Base-by-base conservation (phyloP, 192 early-diverging fungal genomes). In the Dissophora globulifera region DNA sequence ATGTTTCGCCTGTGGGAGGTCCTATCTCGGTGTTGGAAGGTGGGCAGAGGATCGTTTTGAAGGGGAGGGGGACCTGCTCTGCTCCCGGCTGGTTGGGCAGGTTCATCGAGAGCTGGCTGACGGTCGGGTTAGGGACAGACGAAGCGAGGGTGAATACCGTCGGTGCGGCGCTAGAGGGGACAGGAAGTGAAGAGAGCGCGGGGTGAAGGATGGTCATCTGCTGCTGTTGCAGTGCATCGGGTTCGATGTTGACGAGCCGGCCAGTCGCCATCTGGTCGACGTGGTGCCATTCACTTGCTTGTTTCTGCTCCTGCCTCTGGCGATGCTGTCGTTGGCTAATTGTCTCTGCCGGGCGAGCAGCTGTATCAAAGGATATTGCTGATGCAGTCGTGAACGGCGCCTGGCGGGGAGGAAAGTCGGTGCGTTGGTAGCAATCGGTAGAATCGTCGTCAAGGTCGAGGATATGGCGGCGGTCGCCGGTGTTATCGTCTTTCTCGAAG, bases 161-260 rank as follows among this genome's bases (percentile, higher is more conserved):
- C 1, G 69, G 60, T 3, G 61, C 26, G 19, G 22, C 41, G 15
- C 38, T 54, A 15, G 67, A 60, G 7, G 67, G 42, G 5, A 50
- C 4, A 30, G 47, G 32, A 13, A 27, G n/a, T 26, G 56, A 20
- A 13, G 50, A 13, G 4, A 69, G 50, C 0, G 48, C 58, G 19
- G 67, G 67, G 23, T 69, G 57, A 5, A 69, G 27, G 31, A 69
- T 69, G 23, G 58, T 40, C 41, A 69, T 26, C 22, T 69, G 40
- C 31, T 60, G 48, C 17, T 43, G 31, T 6, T 53, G 50, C 33
- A 32, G 20, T 45, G 43, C 43, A 4, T 10, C 6, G 1, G 60
- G 20, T n/a, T 48, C 25, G 13, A 29, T 42, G 22, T 17, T 33
- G 30, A n/a, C n/a, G 30, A 35, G 22, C 2, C 22, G 45, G 17